phyloP scores from a whole-genome alignment of 2,329 filamentous ascomycete genomes.

The Trichophyton rubrum region DNA sequence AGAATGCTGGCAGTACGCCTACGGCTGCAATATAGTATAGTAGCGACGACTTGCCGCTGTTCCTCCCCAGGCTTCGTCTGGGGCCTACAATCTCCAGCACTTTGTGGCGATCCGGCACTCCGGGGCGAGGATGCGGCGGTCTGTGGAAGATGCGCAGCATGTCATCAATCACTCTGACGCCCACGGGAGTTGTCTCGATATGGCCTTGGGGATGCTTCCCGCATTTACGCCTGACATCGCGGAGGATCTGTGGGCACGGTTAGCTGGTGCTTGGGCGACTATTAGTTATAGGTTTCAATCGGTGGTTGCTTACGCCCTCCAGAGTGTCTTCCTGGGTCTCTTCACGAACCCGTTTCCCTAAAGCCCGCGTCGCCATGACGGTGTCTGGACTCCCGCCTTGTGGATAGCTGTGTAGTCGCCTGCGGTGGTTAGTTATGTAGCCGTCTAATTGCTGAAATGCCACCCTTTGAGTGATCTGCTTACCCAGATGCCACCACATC shows the following conservation, averaged over 20 bases:
- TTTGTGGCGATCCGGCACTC: constrained; percentile 18
- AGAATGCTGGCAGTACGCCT: constrained; percentile 37
- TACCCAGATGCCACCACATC: no score
- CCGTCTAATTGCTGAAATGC: no score
- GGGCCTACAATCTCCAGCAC: constrained; percentile 44
- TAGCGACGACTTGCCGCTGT: constrained; percentile 46
- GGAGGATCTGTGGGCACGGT: not conserved
- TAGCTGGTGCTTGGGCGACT: not conserved
- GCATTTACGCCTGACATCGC: not conserved
- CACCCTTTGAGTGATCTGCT: no score
- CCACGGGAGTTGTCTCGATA: not conserved
- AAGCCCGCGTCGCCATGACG: not conserved
- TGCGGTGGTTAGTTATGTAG: no score
- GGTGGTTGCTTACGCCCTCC: not conserved
- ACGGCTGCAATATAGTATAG: constrained; percentile 44
- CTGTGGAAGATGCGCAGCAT: constrained; percentile 2
- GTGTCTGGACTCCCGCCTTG: not conserved
- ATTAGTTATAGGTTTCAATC: not conserved
- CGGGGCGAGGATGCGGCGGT: not conserved
- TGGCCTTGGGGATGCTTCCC: not conserved
- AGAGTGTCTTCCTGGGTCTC: not conserved
- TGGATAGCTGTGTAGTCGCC: no score
- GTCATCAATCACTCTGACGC: constrained; percentile 6
- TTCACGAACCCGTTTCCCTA: not conserved
- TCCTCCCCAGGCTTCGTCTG: constrained; percentile 31